A percentile compares a stretch with the other conserved stretches of the same genome.
Evolutionary conservation across 441 rosid genomes (phyloP).

Genomic region (Metrosideros polymorpha): DNA sequence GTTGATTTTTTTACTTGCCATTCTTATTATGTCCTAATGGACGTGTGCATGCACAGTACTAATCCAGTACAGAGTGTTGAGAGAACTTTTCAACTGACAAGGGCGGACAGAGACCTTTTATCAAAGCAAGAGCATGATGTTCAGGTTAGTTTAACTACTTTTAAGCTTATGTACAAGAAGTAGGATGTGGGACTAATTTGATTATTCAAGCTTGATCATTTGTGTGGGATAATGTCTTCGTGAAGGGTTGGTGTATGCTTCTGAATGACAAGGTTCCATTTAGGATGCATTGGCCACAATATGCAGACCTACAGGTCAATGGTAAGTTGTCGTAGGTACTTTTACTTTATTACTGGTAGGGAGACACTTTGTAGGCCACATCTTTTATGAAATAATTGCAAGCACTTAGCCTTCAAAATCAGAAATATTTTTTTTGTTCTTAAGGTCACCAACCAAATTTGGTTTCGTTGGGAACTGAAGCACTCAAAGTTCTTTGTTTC

Average conservation of each 20-base stretch:
- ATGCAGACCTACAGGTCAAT: slow-evolving; percentile 86
- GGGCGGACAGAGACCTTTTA: slow-evolving; percentile 68
- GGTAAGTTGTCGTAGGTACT: slow-evolving; percentile 34
- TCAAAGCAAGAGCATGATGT: slow-evolving; percentile 67
- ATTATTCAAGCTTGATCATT: slow-evolving; percentile 5
- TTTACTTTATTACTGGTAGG: not conserved
- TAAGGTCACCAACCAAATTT: not conserved
- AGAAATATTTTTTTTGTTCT: not conserved
- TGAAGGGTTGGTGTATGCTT: slow-evolving; percentile 99
- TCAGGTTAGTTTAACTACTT: slow-evolving; percentile 48
- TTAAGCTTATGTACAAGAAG: not conserved
- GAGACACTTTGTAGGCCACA: not conserved
- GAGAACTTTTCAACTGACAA: slow-evolving; percentile 64
- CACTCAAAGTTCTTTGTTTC: not conserved
- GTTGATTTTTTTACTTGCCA: not conserved
- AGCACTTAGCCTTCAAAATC: not conserved
- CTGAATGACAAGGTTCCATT: slow-evolving; percentile 89
- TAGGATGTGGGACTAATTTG: not conserved
- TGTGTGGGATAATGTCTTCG: slow-evolving; percentile 3
- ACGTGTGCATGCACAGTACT: slow-evolving; percentile 36
- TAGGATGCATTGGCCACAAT: slow-evolving; percentile 99
- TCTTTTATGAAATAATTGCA: not conserved
- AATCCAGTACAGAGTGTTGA: slow-evolving; percentile 65
- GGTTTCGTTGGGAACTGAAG: not conserved
- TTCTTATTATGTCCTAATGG: not conserved